phyloP scores from a whole-genome alignment of 2,329 filamentous ascomycete genomes.

The Nemania sp. region DNA sequence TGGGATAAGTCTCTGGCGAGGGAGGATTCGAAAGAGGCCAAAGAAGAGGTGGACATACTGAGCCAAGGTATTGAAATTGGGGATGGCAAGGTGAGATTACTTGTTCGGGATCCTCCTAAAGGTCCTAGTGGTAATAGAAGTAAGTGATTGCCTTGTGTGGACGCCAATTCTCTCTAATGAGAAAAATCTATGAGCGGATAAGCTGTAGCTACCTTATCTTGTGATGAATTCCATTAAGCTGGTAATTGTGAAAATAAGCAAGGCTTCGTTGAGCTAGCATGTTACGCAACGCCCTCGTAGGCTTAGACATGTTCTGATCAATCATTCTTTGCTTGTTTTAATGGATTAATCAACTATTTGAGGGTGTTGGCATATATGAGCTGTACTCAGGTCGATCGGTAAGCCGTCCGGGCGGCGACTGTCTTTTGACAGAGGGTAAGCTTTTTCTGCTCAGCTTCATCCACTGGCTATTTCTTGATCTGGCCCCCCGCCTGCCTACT shows the following conservation, averaged over 20 bases:
- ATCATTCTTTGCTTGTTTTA: background rate
- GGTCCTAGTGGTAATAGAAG: slow-evolving; percentile 56
- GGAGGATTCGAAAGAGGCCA: slow-evolving; percentile 49
- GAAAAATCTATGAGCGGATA: slow-evolving; percentile 11
- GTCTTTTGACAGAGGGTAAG: too few species aligned
- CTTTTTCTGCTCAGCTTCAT: too few species aligned
- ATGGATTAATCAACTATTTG: background rate
- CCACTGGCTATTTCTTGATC: too few species aligned
- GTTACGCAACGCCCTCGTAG: background rate
- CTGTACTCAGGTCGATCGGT: too few species aligned
- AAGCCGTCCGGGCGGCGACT: too few species aligned
- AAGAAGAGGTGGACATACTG: slow-evolving; percentile 59
- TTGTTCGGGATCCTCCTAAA: slow-evolving; percentile 65
- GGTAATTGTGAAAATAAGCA: slow-evolving; percentile 1
- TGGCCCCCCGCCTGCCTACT: background rate
- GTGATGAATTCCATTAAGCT: background rate
- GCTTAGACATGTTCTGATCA: too few species aligned
- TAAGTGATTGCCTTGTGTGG: slow-evolving; percentile 38
- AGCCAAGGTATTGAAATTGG: slow-evolving; percentile 71
- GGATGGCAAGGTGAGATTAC: slow-evolving; percentile 67
- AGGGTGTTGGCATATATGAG: too few species aligned
- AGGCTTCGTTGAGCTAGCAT: background rate
- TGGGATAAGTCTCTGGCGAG: slow-evolving; percentile 65
- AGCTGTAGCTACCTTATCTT: background rate
- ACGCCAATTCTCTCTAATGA: slow-evolving; percentile 1